Evolutionary conservation across 805 yeast genomes (phyloP).

Genomic region (Pichia paraexigua): DNA sequence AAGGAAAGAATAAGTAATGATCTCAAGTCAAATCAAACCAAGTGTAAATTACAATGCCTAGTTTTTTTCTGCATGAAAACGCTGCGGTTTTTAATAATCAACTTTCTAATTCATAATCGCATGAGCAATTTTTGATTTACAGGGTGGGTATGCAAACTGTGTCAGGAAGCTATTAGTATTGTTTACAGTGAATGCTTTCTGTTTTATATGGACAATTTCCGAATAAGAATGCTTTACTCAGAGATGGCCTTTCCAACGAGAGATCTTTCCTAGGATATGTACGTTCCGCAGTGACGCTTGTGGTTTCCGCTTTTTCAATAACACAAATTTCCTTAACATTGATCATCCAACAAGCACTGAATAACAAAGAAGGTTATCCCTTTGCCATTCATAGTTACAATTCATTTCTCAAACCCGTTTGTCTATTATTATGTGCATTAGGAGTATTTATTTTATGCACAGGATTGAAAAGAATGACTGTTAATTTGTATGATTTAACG

Average conservation of each 20-base stretch:
- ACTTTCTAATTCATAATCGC: no score
- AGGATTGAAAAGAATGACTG: conserved; percentile 2
- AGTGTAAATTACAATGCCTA: no score
- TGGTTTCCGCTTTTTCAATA: conserved; percentile 3
- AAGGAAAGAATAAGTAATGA: neutral
- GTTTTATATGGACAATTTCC: neutral
- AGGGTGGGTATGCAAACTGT: no score
- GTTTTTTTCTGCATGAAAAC: neutral
- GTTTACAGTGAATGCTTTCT: neutral
- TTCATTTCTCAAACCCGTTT: neutral
- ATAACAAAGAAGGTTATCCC: neutral
- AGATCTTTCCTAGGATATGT: conserved; percentile 1
- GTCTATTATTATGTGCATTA: conserved; percentile 1
- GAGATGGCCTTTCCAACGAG: conserved; percentile 8
- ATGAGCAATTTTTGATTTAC: no score
- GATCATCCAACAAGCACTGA: neutral
- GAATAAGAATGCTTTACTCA: conserved; percentile 1
- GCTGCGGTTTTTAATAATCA: neutral
- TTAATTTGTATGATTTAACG: conserved; percentile 3
- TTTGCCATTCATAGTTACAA: neutral
- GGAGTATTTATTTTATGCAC: neutral
- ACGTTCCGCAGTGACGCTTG: neutral
- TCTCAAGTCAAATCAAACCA: no score
- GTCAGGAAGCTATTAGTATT: no score
- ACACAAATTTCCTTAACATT: neutral